Evolutionary conservation across 2,329 filamentous ascomycete genomes (phyloP).

Genomic region (Fusarium palustre): DNA sequence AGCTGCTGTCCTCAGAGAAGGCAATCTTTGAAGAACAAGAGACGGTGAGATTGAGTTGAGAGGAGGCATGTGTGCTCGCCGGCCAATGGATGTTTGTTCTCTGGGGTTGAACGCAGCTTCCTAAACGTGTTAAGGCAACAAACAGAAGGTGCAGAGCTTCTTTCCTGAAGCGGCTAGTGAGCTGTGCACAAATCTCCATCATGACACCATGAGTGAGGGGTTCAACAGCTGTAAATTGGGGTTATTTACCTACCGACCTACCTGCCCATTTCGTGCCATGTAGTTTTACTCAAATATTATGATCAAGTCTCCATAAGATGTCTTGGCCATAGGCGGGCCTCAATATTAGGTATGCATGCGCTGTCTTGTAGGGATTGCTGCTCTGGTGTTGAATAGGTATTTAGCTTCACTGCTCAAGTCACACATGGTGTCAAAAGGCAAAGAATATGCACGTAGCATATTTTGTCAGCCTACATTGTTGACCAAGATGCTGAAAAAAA

Average conservation of each 20-base stretch:
- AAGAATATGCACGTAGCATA: neutral
- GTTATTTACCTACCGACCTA: neutral
- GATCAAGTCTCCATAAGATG: neutral
- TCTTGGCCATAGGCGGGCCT: neutral
- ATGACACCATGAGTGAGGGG: slow-evolving; percentile 19
- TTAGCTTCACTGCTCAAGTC: neutral
- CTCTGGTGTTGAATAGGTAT: neutral
- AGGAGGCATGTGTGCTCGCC: slow-evolving; percentile 49
- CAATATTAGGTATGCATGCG: neutral
- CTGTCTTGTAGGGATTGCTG: neutral
- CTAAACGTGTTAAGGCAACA: slow-evolving; percentile 44
- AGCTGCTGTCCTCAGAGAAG: slow-evolving; percentile 49
- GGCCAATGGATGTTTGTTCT: slow-evolving; percentile 41
- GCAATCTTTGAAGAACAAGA: slow-evolving; percentile 53
- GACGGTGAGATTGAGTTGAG: slow-evolving; percentile 49
- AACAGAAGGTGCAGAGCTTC: slow-evolving; percentile 20
- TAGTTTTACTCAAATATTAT: neutral
- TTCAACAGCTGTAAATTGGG: neutral
- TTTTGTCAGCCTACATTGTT: neutral
- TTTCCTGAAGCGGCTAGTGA: slow-evolving; percentile 34
- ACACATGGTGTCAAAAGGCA: neutral
- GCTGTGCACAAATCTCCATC: slow-evolving; percentile 22
- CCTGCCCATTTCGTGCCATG: neutral
- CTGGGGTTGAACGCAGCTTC: slow-evolving; percentile 39
- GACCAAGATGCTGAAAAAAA: neutral